phyloP scores from a whole-genome alignment of 768 basidiomycete species.

The Paxillus ammoniavirescens region DNA sequence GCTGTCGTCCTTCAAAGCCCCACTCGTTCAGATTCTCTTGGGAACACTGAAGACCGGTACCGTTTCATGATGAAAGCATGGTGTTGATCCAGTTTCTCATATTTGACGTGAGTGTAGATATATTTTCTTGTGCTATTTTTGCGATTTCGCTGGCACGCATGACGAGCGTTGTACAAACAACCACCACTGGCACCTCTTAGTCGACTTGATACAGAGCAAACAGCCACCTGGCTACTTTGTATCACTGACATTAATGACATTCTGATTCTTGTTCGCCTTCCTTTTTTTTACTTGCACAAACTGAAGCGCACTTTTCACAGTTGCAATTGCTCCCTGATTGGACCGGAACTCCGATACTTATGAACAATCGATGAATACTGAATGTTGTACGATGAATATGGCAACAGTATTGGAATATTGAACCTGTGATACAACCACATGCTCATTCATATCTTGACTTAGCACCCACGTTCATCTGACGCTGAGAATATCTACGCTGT shows the following conservation, averaged over 20 bases:
- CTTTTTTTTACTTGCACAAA: neutral
- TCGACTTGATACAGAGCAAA: slow-evolving; percentile 57
- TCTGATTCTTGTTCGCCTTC: slow-evolving; percentile 36
- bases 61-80: too few species aligned
- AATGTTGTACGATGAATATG: neutral
- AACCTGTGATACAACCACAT: slow-evolving; percentile 2
- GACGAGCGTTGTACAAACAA: slow-evolving; percentile 83
- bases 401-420: neutral
- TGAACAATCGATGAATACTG: too few species aligned
- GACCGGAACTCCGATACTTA: neutral
- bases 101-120: slow-evolving; percentile 14
- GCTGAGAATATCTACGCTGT: neutral
- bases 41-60: neutral
- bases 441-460: neutral
- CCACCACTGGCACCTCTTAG: slow-evolving; percentile 89
- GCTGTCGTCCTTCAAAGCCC: neutral
- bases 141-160: slow-evolving; percentile 27
- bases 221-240: slow-evolving; percentile 37
- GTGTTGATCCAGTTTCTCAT: too few species aligned
- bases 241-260: slow-evolving; percentile 79
- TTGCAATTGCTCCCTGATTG: neutral
- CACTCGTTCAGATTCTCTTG: neutral
- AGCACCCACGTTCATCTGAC: neutral
- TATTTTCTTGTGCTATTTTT: neutral
- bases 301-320: slow-evolving; percentile 21